A percentile compares a stretch with the other conserved stretches of the same genome.
phyloP scores from a whole-genome alignment of 768 basidiomycete species.

The Obba rivulosa region DNA sequence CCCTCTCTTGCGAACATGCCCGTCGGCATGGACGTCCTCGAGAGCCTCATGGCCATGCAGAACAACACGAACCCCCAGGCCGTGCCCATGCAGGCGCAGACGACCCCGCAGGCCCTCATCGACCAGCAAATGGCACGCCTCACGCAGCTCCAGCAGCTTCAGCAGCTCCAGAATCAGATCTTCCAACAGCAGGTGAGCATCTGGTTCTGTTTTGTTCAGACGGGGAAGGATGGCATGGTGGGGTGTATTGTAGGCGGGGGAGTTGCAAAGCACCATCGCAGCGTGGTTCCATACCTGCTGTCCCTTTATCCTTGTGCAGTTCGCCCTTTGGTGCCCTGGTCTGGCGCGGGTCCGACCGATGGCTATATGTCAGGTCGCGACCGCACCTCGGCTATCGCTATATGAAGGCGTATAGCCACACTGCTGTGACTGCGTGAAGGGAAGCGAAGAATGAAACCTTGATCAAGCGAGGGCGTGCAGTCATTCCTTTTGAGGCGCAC shows the following conservation, averaged over 20 bases:
- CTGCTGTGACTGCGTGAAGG: not conserved
- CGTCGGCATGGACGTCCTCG: slow-evolving; percentile 43
- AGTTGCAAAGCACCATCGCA: not conserved
- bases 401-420: too few relatives aligned
- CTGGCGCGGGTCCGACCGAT: too few relatives aligned
- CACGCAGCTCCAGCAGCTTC: slow-evolving; percentile 69
- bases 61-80: slow-evolving; percentile 16
- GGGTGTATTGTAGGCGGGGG: not conserved
- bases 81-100: slow-evolving; percentile 20
- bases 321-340: too few relatives aligned
- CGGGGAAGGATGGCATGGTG: not conserved
- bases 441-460: not conserved
- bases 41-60: slow-evolving; percentile 48
- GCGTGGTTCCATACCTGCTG: not conserved
- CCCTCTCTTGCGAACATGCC: slow-evolving; percentile 15
- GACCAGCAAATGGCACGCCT: slow-evolving; percentile 77
- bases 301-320: not conserved
- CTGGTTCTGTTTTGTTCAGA: slow-evolving; percentile 1
- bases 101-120: slow-evolving; percentile 44
- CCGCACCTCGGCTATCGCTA: too few relatives aligned
- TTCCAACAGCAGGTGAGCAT: slow-evolving; percentile 80
- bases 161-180: slow-evolving; percentile 77
- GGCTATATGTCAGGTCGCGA: too few relatives aligned
- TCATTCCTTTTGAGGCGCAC: not conserved
- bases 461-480: not conserved